Percentiles rank a stretch among this genome's conserved stretches.
Evolutionary conservation across 2,329 filamentous ascomycete genomes (phyloP).

Genomic region (Ceratocystis cacaofunesta): DNA sequence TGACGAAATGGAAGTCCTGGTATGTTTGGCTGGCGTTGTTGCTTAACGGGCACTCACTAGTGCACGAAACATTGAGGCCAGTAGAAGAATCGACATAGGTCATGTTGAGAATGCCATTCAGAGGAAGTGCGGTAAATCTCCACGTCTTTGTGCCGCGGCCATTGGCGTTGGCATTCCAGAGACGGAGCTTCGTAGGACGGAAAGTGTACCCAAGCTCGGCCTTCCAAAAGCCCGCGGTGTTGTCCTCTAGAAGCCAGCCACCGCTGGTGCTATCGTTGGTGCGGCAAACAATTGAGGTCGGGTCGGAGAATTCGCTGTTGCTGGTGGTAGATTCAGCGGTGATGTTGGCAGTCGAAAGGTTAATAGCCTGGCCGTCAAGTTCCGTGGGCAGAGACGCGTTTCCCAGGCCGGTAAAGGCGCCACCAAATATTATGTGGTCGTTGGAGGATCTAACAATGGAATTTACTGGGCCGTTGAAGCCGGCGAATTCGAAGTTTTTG

Average conservation of each 20-base stretch:
- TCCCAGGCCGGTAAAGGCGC: constrained; percentile 73
- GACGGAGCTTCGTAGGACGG: constrained; percentile 67
- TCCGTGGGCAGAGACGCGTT: constrained; percentile 53
- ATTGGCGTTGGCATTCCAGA: constrained; percentile 76
- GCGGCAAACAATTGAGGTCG: constrained; percentile 66
- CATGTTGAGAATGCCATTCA: constrained; percentile 90
- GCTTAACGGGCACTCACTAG: constrained; percentile 71
- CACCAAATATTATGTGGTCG: constrained; percentile 82
- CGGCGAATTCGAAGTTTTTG: constrained; percentile 73
- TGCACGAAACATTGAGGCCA: constrained; percentile 56
- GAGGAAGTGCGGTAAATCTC: constrained; percentile 69
- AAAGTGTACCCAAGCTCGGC: constrained; percentile 75
- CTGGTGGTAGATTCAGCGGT: constrained; percentile 48
- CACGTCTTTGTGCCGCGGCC: constrained; percentile 80
- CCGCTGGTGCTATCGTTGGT: constrained; percentile 54
- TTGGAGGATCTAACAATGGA: constrained; percentile 69
- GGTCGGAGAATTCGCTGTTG: constrained; percentile 53
- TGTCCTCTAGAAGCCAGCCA: constrained; percentile 64
- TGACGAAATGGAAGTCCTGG: constrained; percentile 89
- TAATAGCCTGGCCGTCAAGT: constrained; percentile 65
- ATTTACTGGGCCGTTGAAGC: constrained; percentile 84
- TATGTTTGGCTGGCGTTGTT: constrained; percentile 48
- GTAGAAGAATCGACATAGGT: constrained; percentile 69
- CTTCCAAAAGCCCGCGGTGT: constrained; percentile 64
- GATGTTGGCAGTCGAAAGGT: constrained; percentile 65